A percentile compares a stretch with the other conserved stretches of the same genome.
Conservation (phyloP, 768 basidiomycete species). For the Lepiota venenata region DNA sequence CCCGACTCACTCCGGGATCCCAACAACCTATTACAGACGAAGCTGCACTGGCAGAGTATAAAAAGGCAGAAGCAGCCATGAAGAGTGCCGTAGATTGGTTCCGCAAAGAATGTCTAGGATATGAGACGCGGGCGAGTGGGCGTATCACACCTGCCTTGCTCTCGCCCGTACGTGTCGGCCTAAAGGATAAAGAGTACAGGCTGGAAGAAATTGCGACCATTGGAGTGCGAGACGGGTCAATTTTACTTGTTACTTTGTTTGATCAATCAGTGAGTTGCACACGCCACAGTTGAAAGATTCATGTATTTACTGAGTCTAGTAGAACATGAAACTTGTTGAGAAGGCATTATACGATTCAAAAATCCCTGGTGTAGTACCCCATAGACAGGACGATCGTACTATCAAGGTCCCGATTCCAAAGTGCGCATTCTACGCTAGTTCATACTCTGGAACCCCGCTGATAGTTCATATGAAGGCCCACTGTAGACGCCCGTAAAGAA, state of each 20-base stretch:
- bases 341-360: constrained; percentile 74
- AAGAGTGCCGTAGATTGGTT: constrained; percentile 63
- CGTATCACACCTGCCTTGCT: constrained; percentile 74
- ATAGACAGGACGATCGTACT: constrained; percentile 65
- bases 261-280: constrained; percentile 62
- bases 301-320: constrained; percentile 28
- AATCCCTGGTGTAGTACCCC: constrained; percentile 69
- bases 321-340: constrained; percentile 77
- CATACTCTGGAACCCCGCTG: not conserved
- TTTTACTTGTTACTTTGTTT: constrained; percentile 71
- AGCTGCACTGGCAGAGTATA: constrained; percentile 55
- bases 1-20: constrained; percentile 64
- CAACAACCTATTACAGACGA: constrained; percentile 55
- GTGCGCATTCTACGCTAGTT: constrained; percentile 33
- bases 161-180: constrained; percentile 59
- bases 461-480: constrained; percentile 48
- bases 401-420: constrained; percentile 80
- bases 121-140: constrained; percentile 71
- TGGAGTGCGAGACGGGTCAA: constrained; percentile 75
- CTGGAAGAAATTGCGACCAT: constrained; percentile 78
- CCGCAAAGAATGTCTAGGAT: constrained; percentile 69
- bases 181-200: constrained; percentile 33
- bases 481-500: constrained; percentile 64
- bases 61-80: constrained; percentile 65
- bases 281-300: not conserved